Evolutionary conservation across 345 rosid genomes (phyloP), one percentile per base, ranked within the genome.

Genomic region (Lepidium sativum): DNA sequence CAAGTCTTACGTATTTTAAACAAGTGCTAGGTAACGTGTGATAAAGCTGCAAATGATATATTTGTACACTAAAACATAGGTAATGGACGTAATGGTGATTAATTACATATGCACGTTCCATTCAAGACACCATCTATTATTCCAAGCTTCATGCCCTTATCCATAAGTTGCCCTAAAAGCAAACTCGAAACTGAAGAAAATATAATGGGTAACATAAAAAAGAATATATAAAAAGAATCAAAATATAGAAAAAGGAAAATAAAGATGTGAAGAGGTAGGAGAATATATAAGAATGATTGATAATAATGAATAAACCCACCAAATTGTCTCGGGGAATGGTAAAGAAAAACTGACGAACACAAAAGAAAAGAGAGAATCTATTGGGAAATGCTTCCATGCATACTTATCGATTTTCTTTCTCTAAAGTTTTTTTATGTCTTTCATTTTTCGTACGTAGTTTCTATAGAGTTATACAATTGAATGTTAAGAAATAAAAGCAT

Each of bases 331-430:
- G 91, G 87, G 83, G 80, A 81, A 55, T 78, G 91, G 80, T 81
- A 85, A 85, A 85, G 87, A 83, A 67, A 79, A 70, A 82, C 83
- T 80, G 85, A 81, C 78, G 78, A 83, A 83, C 80, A 77, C 75
- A 74, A 79, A 81, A 80, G 67, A 66, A 71, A 68, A 68, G 72
- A 45, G 43, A 45, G 74, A 65, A 66, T 65, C 71, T 77, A 82
- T 85, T 54, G 79, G 79, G 75, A 77, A 83, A 70, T 81, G 87
- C 82, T 72, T 85, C 79, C 84, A 78, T 81, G 80, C 87, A 81
- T 21, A 52, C 13, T 21, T 32, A 20, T 68, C 32, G 6, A 25
- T 25, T 42, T 6, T 7, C 15, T 6, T 56, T 38, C 54, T 58
- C 53, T 8, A 9, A 48, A 58, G 3, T 51, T 14, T 13, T 17